These are phyloP conservation scores for Penicillium lividum DNA, from an alignment of 495 filamentous ascomycete genomes.

Conservation along the genomic window DNA sequence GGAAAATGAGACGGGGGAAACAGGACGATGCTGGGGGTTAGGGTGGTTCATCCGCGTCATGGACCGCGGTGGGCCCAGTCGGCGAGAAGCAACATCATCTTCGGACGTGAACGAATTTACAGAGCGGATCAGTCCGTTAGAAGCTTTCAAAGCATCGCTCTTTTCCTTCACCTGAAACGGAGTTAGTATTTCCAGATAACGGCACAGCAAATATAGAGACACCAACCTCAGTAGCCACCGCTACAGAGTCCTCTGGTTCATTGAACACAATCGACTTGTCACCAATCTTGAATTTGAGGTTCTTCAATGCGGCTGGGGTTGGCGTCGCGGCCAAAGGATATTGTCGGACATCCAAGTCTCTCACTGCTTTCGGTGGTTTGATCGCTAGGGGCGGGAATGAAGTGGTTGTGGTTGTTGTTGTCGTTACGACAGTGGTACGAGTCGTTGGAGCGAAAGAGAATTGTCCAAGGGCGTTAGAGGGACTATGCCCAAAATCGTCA, in stretches of 20 bases:
- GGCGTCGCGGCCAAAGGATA: constrained; percentile 84
- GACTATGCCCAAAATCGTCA: constrained; percentile 23
- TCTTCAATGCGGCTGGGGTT: constrained; percentile 73
- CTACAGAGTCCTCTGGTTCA: constrained; percentile 62
- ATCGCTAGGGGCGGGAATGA: constrained; percentile 82
- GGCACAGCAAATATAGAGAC: background rate
- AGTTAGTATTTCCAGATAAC: constrained; percentile 13
- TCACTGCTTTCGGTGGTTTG: constrained; percentile 69
- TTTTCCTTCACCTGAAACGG: constrained; percentile 49
- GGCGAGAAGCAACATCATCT: constrained; percentile 29
- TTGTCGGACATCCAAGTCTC: constrained; percentile 78
- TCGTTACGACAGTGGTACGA: constrained; percentile 80
- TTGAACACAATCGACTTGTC: constrained; percentile 64
- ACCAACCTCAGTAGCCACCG: constrained; percentile 58
- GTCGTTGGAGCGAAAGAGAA: constrained; percentile 73
- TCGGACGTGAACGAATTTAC: constrained; percentile 43
- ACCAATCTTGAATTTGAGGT: constrained; percentile 71
- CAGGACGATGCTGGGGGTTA: constrained; percentile 48
- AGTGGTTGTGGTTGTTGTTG: constrained; percentile 91
- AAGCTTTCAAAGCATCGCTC: constrained; percentile 49
- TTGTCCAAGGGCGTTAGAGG: constrained; percentile 53
- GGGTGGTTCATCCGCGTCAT: constrained; percentile 31
- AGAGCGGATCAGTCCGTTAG: constrained; percentile 57
- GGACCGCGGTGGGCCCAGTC: constrained; percentile 26
- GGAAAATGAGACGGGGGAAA: constrained; percentile 59